Percentiles rank a stretch among this genome's conserved stretches.
Evolutionary conservation across 495 filamentous ascomycete genomes (phyloP).

Genomic region (Eremomyces bilateralis): DNA sequence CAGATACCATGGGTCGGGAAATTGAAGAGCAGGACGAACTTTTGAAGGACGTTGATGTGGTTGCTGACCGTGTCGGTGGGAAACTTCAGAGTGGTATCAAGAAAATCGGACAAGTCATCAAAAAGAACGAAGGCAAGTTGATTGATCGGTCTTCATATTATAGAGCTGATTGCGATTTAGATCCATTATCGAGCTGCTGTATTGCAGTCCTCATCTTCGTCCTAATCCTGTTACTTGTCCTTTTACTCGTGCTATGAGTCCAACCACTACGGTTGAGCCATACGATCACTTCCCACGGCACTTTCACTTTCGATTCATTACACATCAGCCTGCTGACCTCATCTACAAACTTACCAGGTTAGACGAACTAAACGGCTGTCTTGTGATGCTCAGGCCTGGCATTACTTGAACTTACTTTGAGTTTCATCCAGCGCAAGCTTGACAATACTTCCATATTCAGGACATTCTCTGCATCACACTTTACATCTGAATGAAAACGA

Average conservation of each 20-base stretch:
- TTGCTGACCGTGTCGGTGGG: slow-evolving; percentile 71
- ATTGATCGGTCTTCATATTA: neutral
- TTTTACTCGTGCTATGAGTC: slow-evolving; percentile 38
- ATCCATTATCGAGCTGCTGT: slow-evolving; percentile 75
- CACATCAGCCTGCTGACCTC: neutral
- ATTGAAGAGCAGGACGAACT: slow-evolving; percentile 77
- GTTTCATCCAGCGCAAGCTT: neutral
- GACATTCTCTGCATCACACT: no score
- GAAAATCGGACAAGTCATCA: slow-evolving; percentile 62
- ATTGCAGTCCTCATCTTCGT: slow-evolving; percentile 71
- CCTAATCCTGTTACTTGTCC: slow-evolving; percentile 60
- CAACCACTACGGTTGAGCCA: no score
- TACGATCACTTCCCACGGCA: neutral
- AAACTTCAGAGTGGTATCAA: slow-evolving; percentile 70
- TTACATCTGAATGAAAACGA: no score
- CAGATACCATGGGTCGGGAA: slow-evolving; percentile 85
- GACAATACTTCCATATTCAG: no score
- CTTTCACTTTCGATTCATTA: neutral
- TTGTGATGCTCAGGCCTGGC: neutral
- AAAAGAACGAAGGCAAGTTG: slow-evolving; percentile 73
- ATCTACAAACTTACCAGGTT: neutral
- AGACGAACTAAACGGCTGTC: neutral
- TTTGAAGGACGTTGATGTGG: slow-evolving; percentile 55
- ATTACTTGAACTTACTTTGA: neutral
- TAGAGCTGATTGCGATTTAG: slow-evolving; percentile 18